phyloP scores from a whole-genome alignment of 78 protist species.

The Mastigamoeba balamuthi region DNA sequence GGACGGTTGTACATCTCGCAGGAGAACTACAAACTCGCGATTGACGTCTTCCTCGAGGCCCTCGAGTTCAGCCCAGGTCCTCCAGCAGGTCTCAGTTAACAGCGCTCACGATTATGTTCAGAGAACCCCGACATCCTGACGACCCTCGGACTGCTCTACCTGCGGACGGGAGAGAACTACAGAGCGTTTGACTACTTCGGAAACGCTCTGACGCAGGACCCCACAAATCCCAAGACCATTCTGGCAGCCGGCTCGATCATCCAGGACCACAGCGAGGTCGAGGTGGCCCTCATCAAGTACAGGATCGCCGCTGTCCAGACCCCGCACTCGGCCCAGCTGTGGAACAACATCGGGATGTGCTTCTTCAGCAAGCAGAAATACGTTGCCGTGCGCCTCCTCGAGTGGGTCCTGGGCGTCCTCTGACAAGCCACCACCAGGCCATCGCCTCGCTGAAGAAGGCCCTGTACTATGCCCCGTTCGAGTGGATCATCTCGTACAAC shows the following conservation, averaged over 20 bases:
- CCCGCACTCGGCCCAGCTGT: slow-evolving; percentile 63
- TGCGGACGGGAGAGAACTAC: slow-evolving; percentile 36
- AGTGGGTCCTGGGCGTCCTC: neutral
- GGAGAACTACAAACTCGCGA: slow-evolving; percentile 31
- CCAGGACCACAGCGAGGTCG: slow-evolving; percentile 61
- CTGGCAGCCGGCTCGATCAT: slow-evolving; percentile 75
- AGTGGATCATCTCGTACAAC: slow-evolving; percentile 73
- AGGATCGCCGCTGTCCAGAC: slow-evolving; percentile 47
- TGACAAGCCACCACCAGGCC: slow-evolving; percentile 5
- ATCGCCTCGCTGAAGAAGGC: slow-evolving; percentile 79
- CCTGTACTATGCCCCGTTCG: slow-evolving; percentile 66
- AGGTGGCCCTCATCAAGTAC: slow-evolving; percentile 71
- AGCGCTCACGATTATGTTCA: slow-evolving; percentile 16
- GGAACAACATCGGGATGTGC: slow-evolving; percentile 91
- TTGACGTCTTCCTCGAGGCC: slow-evolving; percentile 27
- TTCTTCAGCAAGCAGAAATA: slow-evolving; percentile 50
- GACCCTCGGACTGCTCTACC: slow-evolving; percentile 51
- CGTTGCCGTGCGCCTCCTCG: slow-evolving; percentile 13
- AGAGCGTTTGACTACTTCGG: slow-evolving; percentile 68
- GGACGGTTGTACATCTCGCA: slow-evolving; percentile 18
- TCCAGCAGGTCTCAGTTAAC: neutral
- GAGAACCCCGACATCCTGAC: slow-evolving; percentile 69
- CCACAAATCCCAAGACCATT: slow-evolving; percentile 47
- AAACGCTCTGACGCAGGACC: slow-evolving; percentile 59
- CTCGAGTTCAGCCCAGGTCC: slow-evolving; percentile 3